Percentiles rank a stretch among this genome's conserved stretches.
Conservation (phyloP, 495 filamentous ascomycete species). For the Talaromyces nanjingensis region DNA sequence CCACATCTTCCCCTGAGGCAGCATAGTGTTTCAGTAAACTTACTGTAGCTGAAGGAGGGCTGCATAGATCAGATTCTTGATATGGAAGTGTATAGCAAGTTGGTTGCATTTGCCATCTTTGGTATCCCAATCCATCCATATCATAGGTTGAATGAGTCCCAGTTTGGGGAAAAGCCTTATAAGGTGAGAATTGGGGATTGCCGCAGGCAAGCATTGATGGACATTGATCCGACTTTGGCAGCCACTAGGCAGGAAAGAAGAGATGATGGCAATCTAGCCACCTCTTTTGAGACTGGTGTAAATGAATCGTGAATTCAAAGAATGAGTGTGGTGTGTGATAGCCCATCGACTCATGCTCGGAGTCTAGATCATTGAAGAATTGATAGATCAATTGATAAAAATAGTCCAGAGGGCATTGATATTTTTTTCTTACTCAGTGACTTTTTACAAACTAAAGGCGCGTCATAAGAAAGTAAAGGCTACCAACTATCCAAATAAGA, state of each 20-base stretch:
- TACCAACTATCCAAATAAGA: background rate
- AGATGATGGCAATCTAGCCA: background rate
- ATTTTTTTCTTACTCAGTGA: background rate
- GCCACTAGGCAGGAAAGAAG: background rate
- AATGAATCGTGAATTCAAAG: background rate
- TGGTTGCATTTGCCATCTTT: slow-evolving; percentile 10
- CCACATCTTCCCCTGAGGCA: background rate
- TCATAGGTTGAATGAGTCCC: background rate
- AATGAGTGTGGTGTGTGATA: background rate
- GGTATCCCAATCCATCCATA: slow-evolving; percentile 7
- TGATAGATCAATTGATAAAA: background rate
- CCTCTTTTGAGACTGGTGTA: background rate
- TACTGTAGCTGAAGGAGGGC: slow-evolving; percentile 8
- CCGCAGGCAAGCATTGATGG: slow-evolving; percentile 1
- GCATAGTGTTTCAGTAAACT: background rate
- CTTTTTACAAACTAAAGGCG: background rate
- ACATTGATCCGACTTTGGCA: background rate
- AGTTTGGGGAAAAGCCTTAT: background rate
- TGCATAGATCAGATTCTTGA: slow-evolving; percentile 7
- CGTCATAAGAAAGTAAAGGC: slow-evolving; percentile 7
- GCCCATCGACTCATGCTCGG: background rate
- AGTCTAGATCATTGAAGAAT: background rate
- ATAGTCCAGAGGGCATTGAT: background rate
- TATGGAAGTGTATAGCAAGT: slow-evolving; percentile 7
- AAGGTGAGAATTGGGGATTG: background rate